A percentile compares a stretch with the other conserved stretches of the same genome.
Conservation (phyloP, 345 rosid species). For the Aquilaria yunnanensis region DNA sequence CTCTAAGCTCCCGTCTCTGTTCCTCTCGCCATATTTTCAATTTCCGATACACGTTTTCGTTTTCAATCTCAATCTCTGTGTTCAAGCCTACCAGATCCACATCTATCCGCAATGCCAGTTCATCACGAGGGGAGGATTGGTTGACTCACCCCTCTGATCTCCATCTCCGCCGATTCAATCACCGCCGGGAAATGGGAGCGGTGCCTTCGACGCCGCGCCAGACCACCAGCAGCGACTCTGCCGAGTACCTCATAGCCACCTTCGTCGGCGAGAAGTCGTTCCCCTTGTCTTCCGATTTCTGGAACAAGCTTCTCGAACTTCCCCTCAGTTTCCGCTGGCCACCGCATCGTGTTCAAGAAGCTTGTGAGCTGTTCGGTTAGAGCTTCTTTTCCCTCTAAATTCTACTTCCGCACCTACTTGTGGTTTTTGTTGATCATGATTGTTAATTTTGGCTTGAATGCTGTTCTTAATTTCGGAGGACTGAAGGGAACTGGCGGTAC, state of each 20-base stretch:
- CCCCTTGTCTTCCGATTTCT: slow-evolving; percentile 81
- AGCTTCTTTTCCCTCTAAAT: neutral
- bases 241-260: slow-evolving; percentile 67
- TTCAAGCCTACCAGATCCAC: slow-evolving; percentile 19
- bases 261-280: slow-evolving; percentile 94
- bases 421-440: neutral
- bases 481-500: too few relatives aligned
- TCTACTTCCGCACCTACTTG: neutral
- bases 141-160: slow-evolving; percentile 28
- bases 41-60: slow-evolving; percentile 1
- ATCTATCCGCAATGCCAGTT: slow-evolving; percentile 20
- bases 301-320: slow-evolving; percentile 89
- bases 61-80: slow-evolving; percentile 4
- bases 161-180: slow-evolving; percentile 6
- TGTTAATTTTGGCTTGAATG: neutral
- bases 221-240: slow-evolving; percentile 38
- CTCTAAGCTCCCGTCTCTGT: slow-evolving; percentile 27
- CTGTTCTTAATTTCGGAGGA: neutral
- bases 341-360: slow-evolving; percentile 52
- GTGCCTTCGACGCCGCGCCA: slow-evolving; percentile 80
- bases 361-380: slow-evolving; percentile 75
- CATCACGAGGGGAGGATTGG: slow-evolving; percentile 21
- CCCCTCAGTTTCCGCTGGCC: slow-evolving; percentile 78
- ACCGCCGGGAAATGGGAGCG: slow-evolving; percentile 55
- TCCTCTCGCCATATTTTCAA: neutral